Evolutionary conservation across 345 rosid genomes (phyloP).

Genomic region (Mercurialis annua): DNA sequence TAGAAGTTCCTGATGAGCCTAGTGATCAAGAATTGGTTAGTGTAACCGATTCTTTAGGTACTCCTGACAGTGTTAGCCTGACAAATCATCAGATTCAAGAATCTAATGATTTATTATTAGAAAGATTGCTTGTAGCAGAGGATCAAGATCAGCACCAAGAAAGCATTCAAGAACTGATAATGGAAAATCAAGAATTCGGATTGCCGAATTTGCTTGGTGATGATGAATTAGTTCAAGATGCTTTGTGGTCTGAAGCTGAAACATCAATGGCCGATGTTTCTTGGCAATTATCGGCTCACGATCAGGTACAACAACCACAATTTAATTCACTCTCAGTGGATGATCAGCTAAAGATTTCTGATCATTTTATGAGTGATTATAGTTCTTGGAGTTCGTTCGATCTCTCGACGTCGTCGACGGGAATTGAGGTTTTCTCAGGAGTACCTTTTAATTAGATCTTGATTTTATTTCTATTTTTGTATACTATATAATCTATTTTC

Average conservation of each 20-base stretch:
- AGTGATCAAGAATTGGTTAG: not conserved
- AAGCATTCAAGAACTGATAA: conserved; percentile 14
- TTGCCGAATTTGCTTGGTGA: conserved; percentile 26
- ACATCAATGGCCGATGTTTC: conserved; percentile 10
- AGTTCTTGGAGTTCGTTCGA: conserved; percentile 53
- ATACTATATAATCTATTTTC: too few relatives aligned
- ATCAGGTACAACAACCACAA: conserved; percentile 34
- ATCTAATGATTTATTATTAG: conserved; percentile 2
- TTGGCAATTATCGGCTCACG: conserved; percentile 28
- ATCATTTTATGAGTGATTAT: conserved; percentile 33
- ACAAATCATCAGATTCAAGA: conserved; percentile 9
- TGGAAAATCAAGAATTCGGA: conserved; percentile 23
- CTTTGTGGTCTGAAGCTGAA: conserved; percentile 30
- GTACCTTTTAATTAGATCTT: not conserved
- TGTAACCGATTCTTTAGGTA: conserved; percentile 16
- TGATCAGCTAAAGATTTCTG: conserved; percentile 38
- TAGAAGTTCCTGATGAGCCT: conserved; percentile 9
- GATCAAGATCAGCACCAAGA: conserved; percentile 10
- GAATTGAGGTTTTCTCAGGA: conserved; percentile 41
- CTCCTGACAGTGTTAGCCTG: conserved; percentile 16
- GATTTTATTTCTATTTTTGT: not conserved
- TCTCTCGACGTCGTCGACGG: conserved; percentile 36
- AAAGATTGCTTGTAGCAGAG: conserved; percentile 12
- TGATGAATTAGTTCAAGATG: conserved; percentile 40
- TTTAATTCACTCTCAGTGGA: conserved; percentile 27